Base-by-base conservation (phyloP, 1,284 basidiomycete genomes). In the Peniophora sp. region DNA sequence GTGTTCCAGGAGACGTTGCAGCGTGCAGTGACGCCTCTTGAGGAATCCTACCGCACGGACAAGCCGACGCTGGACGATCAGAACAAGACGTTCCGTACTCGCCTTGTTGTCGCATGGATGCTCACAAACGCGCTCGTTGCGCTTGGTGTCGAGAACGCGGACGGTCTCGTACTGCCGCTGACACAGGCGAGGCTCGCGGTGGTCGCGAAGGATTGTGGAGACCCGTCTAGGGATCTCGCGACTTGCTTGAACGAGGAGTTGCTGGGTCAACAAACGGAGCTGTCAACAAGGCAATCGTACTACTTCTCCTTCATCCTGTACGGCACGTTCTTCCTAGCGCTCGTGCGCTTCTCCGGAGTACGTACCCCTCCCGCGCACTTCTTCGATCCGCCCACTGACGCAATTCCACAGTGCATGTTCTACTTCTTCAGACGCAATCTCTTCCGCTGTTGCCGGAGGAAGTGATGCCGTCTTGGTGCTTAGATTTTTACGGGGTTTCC, bases 21-120 rank as follows among this genome's bases (percentile, higher is more conserved):
- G 14, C 88, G 96, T 50, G 94, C 95, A 0, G 82, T 97, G 48
- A 87, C 90, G 34, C 92, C 93, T 61, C 68, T 88, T 55, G 78
- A 85, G 20, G 74, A 74, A 24, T 81, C 83, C 55, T 85, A 90
- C 52, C 81, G 67, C 0, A 51, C 73, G 3, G 92, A 95, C 63
- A 87, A 85, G 65, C 92, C 93, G 0, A 95, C 83, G 12, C 78
- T 88, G 78, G 93, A 97, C 63, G 92, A 94, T 62, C 76, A 87
- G 67, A 96, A 96, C 73, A 90, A 85, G 70, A 95, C 93, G 1
- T 97, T 96, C 86, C 84, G 93, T 56, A 95, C 92, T 1, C 85
- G 90, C 55, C 74, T 92, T 9, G 90, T 95, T 47, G 81, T 85
- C 2, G 72, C 79, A 51, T 96, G 93, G 93, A 88, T 96, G 78